Evolutionary conservation across 2,329 filamentous ascomycete genomes (phyloP), one percentile per base, ranked within the genome.

Genomic region (Talaromyces amestolkiae): DNA sequence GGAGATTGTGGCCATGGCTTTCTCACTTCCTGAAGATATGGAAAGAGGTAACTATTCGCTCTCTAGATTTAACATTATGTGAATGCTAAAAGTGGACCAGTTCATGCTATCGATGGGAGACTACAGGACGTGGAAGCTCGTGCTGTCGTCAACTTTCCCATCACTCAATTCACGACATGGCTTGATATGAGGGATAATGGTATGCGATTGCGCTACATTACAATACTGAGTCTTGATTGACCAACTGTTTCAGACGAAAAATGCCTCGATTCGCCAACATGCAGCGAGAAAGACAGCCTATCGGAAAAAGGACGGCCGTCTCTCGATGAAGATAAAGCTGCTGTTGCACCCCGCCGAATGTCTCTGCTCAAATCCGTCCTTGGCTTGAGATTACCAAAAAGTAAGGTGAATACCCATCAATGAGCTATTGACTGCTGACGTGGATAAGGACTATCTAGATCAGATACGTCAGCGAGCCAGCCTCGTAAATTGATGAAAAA

Each of bases 1-100:
- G 54, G 73, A 75, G 63, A 53, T 75, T 4, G 62, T 75, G 11
- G 73, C 73, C 0, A 69, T 75, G 39, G 72, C 72, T 33, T 75
- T 75, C 68, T 68, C 72, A 24, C 70, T 70, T 9, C 24, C 72
- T 17, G 73, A 74, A 65, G 72, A 75, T 45, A 47, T 75, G 35
- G 73, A 75, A 65, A 66, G 68, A 69, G 71, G 73, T 73, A 60
- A 51, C n/a, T 3, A 61, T 53, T 17, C 6, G 47, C 35, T 9
- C 33, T 53, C n/a, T 15, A 8, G 15, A 7, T 24, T 62, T n/a
- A 3, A 9, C 33, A 17, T 11, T 3, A 3, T 8, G 6, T 2
- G 3, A 10, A 2, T 24, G 41, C 61, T 72, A 54, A 72, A 39
- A 7, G 43, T 15, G 3, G 61, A 5, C 22, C 39, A 75, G 73